These are phyloP conservation scores for Gonapodya prolifera DNA, from an alignment of 192 early-diverging fungal genomes.

Conservation along the genomic window DNA sequence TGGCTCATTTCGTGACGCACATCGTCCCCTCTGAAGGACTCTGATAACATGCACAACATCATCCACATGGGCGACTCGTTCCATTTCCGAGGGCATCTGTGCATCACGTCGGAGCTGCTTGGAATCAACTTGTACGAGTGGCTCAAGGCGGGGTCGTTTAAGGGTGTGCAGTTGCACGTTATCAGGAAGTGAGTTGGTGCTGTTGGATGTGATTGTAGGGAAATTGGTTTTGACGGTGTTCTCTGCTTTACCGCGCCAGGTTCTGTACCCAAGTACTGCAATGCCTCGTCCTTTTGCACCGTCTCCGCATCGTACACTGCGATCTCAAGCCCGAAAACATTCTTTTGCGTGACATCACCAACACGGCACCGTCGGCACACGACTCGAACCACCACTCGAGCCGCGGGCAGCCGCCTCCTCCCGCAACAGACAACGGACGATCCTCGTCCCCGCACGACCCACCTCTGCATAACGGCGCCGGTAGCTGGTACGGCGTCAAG, in stretches of 20 bases:
- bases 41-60: constrained; percentile 60
- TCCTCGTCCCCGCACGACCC: neutral
- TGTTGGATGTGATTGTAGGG: neutral
- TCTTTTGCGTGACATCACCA: constrained; percentile 73
- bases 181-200: constrained; percentile 35
- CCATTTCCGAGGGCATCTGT: constrained; percentile 90
- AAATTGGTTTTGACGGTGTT: neutral
- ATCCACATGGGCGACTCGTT: constrained; percentile 86
- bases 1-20: neutral
- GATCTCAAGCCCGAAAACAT: no score
- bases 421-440: neutral
- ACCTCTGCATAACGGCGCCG: neutral
- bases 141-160: constrained; percentile 83
- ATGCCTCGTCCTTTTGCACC: constrained; percentile 56
- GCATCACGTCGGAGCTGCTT: constrained; percentile 87
- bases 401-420: no score
- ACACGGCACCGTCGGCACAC: no score
- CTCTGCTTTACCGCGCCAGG: constrained; percentile 22
- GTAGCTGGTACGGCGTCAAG: constrained; percentile 53
- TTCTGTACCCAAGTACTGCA: constrained; percentile 77
- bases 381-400: no score
- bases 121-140: constrained; percentile 95
- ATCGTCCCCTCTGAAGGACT: constrained; percentile 44
- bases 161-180: constrained; percentile 68
- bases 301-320: constrained; percentile 79